Evolutionary conservation across 2,329 filamentous ascomycete genomes (phyloP).

Genomic region (Nemania bipapillata): DNA sequence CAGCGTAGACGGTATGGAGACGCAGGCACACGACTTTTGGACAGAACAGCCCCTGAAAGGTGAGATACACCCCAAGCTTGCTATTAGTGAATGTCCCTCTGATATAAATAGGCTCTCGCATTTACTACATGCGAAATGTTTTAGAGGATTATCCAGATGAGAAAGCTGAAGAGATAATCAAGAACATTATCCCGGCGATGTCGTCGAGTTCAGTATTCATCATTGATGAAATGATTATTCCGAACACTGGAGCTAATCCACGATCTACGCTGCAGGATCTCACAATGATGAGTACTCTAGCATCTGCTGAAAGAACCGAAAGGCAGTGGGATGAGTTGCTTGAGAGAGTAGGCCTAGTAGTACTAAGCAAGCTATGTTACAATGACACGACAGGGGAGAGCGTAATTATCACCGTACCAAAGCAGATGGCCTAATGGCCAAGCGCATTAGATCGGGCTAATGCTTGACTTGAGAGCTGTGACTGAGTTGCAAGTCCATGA

Average conservation of each 20-base stretch:
- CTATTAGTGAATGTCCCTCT: no score
- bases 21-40: background rate
- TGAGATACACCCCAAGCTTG: background rate
- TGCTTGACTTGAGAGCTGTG: no score
- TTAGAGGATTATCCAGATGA: conserved; percentile 36
- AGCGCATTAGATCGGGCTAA: no score
- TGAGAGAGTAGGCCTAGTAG: conserved; percentile 26
- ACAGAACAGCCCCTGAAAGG: background rate
- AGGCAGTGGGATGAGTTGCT: conserved; percentile 24
- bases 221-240: conserved; percentile 41
- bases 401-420: no score
- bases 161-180: conserved; percentile 21
- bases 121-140: conserved; percentile 41
- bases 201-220: conserved; percentile 34
- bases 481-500: no score
- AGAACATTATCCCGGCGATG: conserved; percentile 31
- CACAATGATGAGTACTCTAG: conserved; percentile 35
- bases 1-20: conserved; percentile 30
- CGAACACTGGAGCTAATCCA: conserved; percentile 8
- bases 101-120: no score
- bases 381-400: no score
- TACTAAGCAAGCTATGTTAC: no score
- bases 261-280: conserved; percentile 34
- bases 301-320: conserved; percentile 33
- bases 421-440: no score